These are phyloP conservation scores for Circinella umbellata DNA, from an alignment of 371 early-diverging fungal genomes.

Conservation along the genomic window DNA sequence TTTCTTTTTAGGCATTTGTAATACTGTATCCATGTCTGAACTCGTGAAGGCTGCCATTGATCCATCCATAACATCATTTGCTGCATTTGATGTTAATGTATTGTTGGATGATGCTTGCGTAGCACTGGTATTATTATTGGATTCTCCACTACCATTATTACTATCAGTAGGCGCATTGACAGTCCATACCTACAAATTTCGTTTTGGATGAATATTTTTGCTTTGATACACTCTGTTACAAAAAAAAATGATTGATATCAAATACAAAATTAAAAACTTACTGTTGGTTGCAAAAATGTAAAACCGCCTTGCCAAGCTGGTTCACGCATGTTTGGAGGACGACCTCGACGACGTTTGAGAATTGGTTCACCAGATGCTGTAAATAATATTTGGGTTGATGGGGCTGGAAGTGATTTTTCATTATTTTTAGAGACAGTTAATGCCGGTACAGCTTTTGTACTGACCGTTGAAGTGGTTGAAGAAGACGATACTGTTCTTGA, in stretches of 20 bases:
- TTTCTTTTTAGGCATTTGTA: constrained; percentile 49
- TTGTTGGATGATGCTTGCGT: neutral
- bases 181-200: neutral
- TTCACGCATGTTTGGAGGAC: constrained; percentile 37
- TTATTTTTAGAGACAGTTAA: neutral
- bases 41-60: constrained; percentile 49
- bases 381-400: constrained; percentile 37
- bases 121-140: neutral
- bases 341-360: constrained; percentile 48
- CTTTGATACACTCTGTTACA: too few species aligned
- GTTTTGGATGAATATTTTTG: neutral
- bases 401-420: constrained; percentile 1
- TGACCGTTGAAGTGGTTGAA: constrained; percentile 1
- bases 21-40: constrained; percentile 40
- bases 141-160: neutral
- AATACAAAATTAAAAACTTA: constrained; percentile 25
- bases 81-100: neutral
- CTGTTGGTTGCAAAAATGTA: constrained; percentile 53
- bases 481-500: constrained; percentile 4
- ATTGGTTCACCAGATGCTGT: constrained; percentile 39
- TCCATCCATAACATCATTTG: constrained; percentile 27
- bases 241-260: too few species aligned
- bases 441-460: constrained; percentile 2
- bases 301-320: constrained; percentile 43
- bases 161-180: neutral